Evolutionary conservation across 2,329 filamentous ascomycete genomes (phyloP), one percentile per base, ranked within the genome.

Genomic region (Grosmannia serpens): DNA sequence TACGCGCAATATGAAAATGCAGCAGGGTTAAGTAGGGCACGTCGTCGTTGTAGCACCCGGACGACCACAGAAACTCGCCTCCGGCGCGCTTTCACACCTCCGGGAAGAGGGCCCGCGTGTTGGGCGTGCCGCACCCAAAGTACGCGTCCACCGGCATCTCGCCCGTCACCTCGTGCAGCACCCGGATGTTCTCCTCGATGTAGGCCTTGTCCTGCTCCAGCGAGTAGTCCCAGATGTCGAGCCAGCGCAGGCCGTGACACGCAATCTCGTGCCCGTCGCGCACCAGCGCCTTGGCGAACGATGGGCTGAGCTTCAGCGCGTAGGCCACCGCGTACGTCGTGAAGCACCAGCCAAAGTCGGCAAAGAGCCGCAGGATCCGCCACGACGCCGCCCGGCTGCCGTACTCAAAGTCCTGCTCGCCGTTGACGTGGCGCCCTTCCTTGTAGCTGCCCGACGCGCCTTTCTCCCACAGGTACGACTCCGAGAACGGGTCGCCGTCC

Each of bases 401-500:
- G 52, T 64, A 64, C 53, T 64, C 62, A 50, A 63, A 64, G 29
- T 64, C 62, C 24, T 61, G 61, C 60, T 64, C 62, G 26, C 59
- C 59, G 52, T 63, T 64, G 24, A 63, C 47, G 53, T 58, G 55
- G 9, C 62, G 60, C 41, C 60, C 62, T 27, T 61, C 62, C 15
- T 56, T 49, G 53, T 53, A 49, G 15, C 61, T 57, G 22, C 58
- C 53, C 4, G 56, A 50, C 2, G 58, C 54, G n/a, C 58, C 58
- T 56, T 64, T 60, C 46, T 64, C 62, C 58, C 62, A 62, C 13
- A 64, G 57, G 33, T 58, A 59, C 29, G 62, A 60, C 58, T 62
- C 61, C n/a, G 60, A 61, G 35, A 70, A 60, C 11, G 60, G 54
- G 52, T 67, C 66, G 26, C 66, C 66, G 33, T 67, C 66, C 13